Percentiles rank a stretch among this genome's conserved stretches.
phyloP scores from a whole-genome alignment of 164 flowering plant genomes.

The Kalanchoe fedtschenkoi region DNA sequence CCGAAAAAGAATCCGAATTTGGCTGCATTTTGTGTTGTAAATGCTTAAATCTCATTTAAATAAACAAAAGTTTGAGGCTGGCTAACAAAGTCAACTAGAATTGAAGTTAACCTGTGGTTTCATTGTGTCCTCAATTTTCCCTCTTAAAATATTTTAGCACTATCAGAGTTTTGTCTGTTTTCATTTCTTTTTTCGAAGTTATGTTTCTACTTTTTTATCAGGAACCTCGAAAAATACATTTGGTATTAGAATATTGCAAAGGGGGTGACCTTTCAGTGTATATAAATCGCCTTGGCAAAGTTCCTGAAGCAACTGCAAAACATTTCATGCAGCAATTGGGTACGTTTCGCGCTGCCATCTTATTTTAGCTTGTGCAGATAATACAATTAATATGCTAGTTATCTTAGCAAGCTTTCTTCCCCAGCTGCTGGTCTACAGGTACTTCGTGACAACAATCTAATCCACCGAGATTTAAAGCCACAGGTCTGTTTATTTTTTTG shows the following conservation, averaged over 20 bases:
- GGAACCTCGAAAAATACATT: conserved; percentile 80
- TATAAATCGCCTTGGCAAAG: conserved; percentile 65
- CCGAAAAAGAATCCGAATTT: no score
- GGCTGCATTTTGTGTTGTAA: no score
- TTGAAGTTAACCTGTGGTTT: no score
- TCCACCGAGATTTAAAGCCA: conserved; percentile 91
- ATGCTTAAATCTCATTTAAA: no score
- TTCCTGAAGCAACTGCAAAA: conserved; percentile 76
- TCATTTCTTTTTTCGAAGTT: not conserved
- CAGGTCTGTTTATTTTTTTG: conserved; percentile 44
- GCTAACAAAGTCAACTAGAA: no score
- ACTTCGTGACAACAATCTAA: conserved; percentile 83
- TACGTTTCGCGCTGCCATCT: conserved; percentile 15
- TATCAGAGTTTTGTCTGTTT: not conserved
- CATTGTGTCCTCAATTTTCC: no score
- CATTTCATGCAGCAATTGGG: conserved; percentile 94
- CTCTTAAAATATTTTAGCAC: not conserved
- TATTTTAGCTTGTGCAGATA: not conserved
- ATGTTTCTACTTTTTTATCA: conserved; percentile 10
- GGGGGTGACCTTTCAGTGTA: conserved; percentile 94
- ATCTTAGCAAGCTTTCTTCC: conserved; percentile 8
- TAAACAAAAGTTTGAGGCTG: no score
- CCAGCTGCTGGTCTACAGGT: conserved; percentile 79
- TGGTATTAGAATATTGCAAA: conserved; percentile 85
- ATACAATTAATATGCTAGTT: not conserved